phyloP scores from a whole-genome alignment of 1,284 basidiomycete genomes.

The Apiotrichum gamsii region DNA sequence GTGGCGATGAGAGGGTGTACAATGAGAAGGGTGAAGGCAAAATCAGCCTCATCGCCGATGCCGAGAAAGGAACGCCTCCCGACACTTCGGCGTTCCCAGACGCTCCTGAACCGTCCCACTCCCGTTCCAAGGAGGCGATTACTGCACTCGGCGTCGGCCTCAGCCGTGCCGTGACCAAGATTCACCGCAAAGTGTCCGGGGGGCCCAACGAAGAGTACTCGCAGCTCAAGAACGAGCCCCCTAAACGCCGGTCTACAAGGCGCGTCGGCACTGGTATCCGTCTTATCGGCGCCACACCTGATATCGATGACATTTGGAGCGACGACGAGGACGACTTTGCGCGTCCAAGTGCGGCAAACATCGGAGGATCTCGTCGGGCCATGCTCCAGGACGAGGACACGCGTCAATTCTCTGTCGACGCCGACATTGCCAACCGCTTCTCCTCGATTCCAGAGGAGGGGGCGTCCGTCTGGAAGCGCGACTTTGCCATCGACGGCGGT shows the following conservation, averaged over 20 bases:
- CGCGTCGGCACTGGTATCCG: conserved; percentile 29
- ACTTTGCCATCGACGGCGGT: neutral
- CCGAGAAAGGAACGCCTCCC: neutral
- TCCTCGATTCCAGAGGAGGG: neutral
- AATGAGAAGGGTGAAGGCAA: conserved; percentile 1
- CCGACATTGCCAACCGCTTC: neutral
- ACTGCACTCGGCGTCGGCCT: neutral
- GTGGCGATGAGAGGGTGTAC: neutral
- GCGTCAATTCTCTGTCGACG: conserved; percentile 9
- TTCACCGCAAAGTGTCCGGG: conserved; percentile 2
- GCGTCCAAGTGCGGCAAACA: neutral
- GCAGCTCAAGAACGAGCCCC: neutral
- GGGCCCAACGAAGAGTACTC: conserved; percentile 1
- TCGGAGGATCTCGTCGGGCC: conserved; percentile 15
- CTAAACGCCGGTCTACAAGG: conserved; percentile 19
- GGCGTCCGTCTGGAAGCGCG: neutral
- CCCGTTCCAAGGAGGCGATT: neutral
- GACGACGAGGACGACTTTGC: conserved; percentile 2
- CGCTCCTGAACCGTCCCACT: neutral
- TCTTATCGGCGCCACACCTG: conserved; percentile 19
- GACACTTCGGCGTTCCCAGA: neutral
- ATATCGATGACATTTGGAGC: neutral
- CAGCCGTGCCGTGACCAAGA: neutral
- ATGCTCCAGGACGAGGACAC: conserved; percentile 41
- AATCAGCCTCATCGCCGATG: neutral